phyloP scores from a whole-genome alignment of 306 rosid genomes.

The Datisca glomerata region DNA sequence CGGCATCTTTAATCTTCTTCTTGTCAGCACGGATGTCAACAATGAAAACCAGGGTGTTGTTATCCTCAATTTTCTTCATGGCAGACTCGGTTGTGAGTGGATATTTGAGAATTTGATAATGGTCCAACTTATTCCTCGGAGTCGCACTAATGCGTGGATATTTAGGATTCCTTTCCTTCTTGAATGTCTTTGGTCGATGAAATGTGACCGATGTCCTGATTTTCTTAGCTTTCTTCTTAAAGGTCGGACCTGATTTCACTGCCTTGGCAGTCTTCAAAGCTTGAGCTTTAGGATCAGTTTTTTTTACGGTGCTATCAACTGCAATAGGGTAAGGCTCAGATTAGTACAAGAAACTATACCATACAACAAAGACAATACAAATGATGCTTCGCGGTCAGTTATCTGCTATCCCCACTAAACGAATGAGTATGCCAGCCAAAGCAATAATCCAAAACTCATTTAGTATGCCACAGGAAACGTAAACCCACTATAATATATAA shows the following conservation, averaged over 20 bases:
- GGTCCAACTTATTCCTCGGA: slow-evolving; percentile 60
- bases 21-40: slow-evolving; percentile 15
- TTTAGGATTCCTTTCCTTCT: slow-evolving; percentile 65
- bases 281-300: slow-evolving; percentile 65
- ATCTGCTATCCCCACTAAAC: no score
- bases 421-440: no score
- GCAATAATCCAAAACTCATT: no score
- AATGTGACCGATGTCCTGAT: slow-evolving; percentile 77
- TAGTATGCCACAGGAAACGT: no score
- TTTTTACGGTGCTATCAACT: slow-evolving; percentile 48
- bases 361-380: no score
- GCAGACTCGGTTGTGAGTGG: slow-evolving; percentile 45
- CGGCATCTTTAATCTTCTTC: slow-evolving; percentile 63
- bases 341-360: not conserved
- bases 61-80: slow-evolving; percentile 91
- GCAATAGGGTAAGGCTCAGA: slow-evolving; percentile 1
- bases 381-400: no score
- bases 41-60: slow-evolving; percentile 46
- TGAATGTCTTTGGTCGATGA: slow-evolving; percentile 77
- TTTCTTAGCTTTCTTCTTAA: slow-evolving; percentile 76
- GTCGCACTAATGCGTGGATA: slow-evolving; percentile 59
- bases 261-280: slow-evolving; percentile 95
- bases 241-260: slow-evolving; percentile 54
- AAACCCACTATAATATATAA: no score
- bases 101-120: slow-evolving; percentile 51